Percentiles rank a stretch among this genome's conserved stretches.
Conservation (phyloP, 140 eudicot species). For the Anethum foeniculum region DNA sequence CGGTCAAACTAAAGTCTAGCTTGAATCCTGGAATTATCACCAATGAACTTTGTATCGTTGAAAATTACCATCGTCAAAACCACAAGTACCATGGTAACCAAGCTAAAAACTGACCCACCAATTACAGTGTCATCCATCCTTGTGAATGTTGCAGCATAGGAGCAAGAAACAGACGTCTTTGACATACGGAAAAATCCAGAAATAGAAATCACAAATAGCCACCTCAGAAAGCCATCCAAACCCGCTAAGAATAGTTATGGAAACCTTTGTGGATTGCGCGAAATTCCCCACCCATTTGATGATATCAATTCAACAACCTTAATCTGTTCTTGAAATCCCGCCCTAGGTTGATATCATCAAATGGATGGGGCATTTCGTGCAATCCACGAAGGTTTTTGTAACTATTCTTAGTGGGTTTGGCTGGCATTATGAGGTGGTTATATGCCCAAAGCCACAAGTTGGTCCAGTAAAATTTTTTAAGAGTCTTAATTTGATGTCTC, state of each 20-base stretch:
- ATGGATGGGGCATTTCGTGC: neutral
- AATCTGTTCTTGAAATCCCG: neutral
- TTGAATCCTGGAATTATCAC: neutral
- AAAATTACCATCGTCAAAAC: neutral
- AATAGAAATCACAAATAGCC: neutral
- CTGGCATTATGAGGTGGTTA: neutral
- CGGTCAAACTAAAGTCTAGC: neutral
- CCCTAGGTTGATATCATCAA: neutral
- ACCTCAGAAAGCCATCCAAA: neutral
- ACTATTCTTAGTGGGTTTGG: neutral
- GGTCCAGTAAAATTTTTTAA: neutral
- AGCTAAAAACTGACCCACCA: neutral
- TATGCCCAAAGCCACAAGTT: neutral
- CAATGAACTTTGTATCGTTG: neutral
- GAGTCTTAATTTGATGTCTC: neutral
- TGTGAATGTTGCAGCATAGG: neutral
- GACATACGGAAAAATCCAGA: neutral
- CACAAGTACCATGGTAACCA: neutral
- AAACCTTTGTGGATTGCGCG: neutral
- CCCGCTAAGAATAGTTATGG: neutral
- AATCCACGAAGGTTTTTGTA: neutral
- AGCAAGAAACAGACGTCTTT: neutral
- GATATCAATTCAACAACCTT: neutral
- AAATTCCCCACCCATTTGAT: neutral
- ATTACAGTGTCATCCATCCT: neutral